These are phyloP conservation scores for Tillandsia leiboldiana DNA, from an alignment of 176 grass and related monocot genomes.

Conservation along the genomic window DNA sequence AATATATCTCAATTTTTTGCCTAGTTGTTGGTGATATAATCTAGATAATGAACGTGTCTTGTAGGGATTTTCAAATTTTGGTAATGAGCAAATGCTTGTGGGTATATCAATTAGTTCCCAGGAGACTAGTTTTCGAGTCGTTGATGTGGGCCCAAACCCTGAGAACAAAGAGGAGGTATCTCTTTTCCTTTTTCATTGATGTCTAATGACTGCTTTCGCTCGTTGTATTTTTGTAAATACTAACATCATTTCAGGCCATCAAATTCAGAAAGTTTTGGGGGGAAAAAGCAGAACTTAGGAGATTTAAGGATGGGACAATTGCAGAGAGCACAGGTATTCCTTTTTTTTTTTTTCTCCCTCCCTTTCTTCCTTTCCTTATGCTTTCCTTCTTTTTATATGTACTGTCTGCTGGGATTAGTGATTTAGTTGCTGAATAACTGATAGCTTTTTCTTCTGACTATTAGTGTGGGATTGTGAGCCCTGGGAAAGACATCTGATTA, in stretches of 20 bases:
- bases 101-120: conserved; percentile 59
- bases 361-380: neutral
- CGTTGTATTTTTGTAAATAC: conserved; percentile 14
- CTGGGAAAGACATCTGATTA: conserved; percentile 76
- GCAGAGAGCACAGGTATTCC: conserved; percentile 85
- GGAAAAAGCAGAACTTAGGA: conserved; percentile 88
- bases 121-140: conserved; percentile 64
- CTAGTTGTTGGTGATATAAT: neutral
- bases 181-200: conserved; percentile 14
- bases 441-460: conserved; percentile 26
- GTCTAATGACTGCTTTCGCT: neutral
- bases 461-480: conserved; percentile 64
- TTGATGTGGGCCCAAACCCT: conserved; percentile 81
- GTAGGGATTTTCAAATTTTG: conserved; percentile 85
- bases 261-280: conserved; percentile 94
- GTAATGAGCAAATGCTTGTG: conserved; percentile 45
- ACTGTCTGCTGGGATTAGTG: neutral
- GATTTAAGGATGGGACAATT: conserved; percentile 93
- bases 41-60: conserved; percentile 2
- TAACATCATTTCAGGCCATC: conserved; percentile 33
- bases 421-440: neutral
- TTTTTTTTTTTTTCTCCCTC: conserved; percentile 3
- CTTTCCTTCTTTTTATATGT: neutral
- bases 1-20: too few relatives aligned
- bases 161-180: conserved; percentile 66